A percentile compares a stretch with the other conserved stretches of the same genome.
Evolutionary conservation across 345 rosid genomes (phyloP).

Genomic region (Geranium brycei): DNA sequence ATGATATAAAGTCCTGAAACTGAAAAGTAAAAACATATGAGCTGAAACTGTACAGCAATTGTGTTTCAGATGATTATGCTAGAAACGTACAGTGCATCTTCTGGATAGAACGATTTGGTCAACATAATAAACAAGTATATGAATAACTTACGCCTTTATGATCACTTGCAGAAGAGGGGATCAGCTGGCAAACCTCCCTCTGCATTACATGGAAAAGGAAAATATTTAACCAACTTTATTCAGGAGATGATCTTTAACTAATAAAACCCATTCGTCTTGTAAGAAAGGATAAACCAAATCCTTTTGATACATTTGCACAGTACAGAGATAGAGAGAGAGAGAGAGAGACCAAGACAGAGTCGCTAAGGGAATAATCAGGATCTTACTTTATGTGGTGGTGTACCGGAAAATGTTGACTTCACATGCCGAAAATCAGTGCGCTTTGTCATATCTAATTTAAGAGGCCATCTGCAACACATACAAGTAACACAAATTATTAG

Average conservation of each 20-base stretch:
- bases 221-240: not conserved
- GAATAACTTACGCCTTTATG: constrained; percentile 65
- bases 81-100: not conserved
- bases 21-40: constrained; percentile 17
- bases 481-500: constrained; percentile 7
- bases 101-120: not conserved
- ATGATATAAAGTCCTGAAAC: constrained; percentile 84
- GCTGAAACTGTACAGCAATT: not conserved
- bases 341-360: too few relatives aligned
- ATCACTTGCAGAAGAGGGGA: constrained; percentile 54
- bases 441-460: constrained; percentile 79
- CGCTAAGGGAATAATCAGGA: not conserved
- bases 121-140: not conserved
- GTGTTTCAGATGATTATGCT: not conserved
- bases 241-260: not conserved
- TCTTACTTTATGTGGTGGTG: constrained; percentile 76
- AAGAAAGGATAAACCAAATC: not conserved
- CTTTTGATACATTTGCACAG: not conserved
- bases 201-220: constrained; percentile 26
- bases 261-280: not conserved
- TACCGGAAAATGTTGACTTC: constrained; percentile 55
- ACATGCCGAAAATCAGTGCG: constrained; percentile 83
- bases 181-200: constrained; percentile 86
- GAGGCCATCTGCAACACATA: constrained; percentile 76
- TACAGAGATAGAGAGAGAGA: constrained; percentile 2